Evolutionary conservation across 768 basidiomycete genomes (phyloP).

Genomic region (Xerocomellus chrysenteron): DNA sequence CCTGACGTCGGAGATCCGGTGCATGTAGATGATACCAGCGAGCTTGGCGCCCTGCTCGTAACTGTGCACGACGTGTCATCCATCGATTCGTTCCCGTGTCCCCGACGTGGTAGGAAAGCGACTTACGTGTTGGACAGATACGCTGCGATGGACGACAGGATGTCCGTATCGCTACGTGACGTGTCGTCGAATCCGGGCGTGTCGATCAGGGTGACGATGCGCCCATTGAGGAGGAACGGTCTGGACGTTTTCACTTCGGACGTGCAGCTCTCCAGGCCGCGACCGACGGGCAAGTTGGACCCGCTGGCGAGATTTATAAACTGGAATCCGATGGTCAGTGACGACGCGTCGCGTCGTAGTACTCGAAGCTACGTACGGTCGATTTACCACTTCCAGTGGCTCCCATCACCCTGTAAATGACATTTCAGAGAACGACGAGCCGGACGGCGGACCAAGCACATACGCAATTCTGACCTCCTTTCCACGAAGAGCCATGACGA

Average conservation of each 20-base stretch:
- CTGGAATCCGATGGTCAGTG: constrained; percentile 29
- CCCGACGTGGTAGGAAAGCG: background rate
- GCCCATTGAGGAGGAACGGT: constrained; percentile 47
- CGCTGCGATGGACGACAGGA: constrained; percentile 49
- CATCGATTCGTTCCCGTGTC: background rate
- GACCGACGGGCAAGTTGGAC: constrained; percentile 45
- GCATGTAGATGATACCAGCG: constrained; percentile 56
- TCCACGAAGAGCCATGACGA: constrained; percentile 25
- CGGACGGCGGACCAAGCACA: background rate
- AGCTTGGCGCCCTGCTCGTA: constrained; percentile 40
- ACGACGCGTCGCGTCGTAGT: background rate
- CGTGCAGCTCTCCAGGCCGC: constrained; percentile 51
- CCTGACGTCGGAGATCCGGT: constrained; percentile 51
- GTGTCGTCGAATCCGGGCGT: constrained; percentile 66
- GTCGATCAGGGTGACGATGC: constrained; percentile 50
- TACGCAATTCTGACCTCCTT: constrained; percentile 37
- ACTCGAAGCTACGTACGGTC: constrained; percentile 22
- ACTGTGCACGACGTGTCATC: constrained; percentile 7
- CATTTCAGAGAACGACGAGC: constrained; percentile 2
- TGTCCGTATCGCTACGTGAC: constrained; percentile 45
- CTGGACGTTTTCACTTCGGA: constrained; percentile 41
- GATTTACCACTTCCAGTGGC: constrained; percentile 39
- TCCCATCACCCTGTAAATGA: constrained; percentile 32
- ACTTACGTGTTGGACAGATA: constrained; percentile 35
- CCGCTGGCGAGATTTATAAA: constrained; percentile 57